phyloP scores from a whole-genome alignment of 2,329 filamentous ascomycete species.

The Fusarium guadeloupense region DNA sequence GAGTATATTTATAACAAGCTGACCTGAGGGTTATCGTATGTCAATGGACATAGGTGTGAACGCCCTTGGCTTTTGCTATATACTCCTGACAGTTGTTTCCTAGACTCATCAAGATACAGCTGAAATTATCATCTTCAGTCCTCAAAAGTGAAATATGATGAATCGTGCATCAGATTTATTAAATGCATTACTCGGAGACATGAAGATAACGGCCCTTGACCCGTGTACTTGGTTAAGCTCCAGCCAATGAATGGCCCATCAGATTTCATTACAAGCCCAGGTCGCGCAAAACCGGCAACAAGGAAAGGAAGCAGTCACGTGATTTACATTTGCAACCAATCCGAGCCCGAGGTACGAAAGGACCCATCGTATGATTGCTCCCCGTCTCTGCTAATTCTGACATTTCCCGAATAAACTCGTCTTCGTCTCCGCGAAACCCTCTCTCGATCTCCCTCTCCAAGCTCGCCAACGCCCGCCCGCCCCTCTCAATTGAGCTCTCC shows the following conservation, averaged over 20 bases:
- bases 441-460: slow-evolving; percentile 35
- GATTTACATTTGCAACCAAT: slow-evolving; percentile 9
- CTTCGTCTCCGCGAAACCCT: slow-evolving; percentile 34
- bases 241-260: slow-evolving; percentile 14
- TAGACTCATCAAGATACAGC: no score
- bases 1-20: background rate
- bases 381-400: slow-evolving; percentile 28
- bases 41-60: no score
- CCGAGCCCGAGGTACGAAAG: slow-evolving; percentile 17
- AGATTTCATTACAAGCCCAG: slow-evolving; percentile 19
- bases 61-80: no score
- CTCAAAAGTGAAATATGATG: background rate
- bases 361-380: slow-evolving; percentile 46
- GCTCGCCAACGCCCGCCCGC: slow-evolving; percentile 40
- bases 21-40: background rate
- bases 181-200: background rate
- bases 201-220: background rate
- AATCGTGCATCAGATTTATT: background rate
- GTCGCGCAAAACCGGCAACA: slow-evolving; percentile 32
- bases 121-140: no score
- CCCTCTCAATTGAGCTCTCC: slow-evolving; percentile 50
- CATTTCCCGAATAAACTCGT: slow-evolving; percentile 40
- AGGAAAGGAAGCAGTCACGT: slow-evolving; percentile 12
- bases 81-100: no score
- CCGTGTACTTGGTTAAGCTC: slow-evolving; percentile 12